Conservation (phyloP, 2,329 filamentous ascomycete genomes). For the Epichloe aotearoae region DNA sequence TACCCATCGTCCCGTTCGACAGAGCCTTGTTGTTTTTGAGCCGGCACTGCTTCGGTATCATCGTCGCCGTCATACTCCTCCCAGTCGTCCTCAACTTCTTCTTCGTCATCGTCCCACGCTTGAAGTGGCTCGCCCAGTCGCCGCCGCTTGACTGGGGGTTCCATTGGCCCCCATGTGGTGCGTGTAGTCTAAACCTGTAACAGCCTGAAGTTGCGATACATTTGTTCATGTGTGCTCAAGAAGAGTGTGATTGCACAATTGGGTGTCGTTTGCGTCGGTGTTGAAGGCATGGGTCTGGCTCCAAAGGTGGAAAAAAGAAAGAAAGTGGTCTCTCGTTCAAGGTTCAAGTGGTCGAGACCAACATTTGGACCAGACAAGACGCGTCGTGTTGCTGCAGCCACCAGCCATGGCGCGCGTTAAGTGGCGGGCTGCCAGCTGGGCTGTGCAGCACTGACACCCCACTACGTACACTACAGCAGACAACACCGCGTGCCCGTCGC, state of each 20-base stretch:
- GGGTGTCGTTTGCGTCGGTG: neutral
- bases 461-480: too few species aligned
- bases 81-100: slow-evolving; percentile 1
- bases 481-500: neutral
- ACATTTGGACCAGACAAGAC: neutral
- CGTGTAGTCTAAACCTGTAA: neutral
- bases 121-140: slow-evolving; percentile 34
- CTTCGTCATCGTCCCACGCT: slow-evolving; percentile 6
- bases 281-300: neutral
- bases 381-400: slow-evolving; percentile 6
- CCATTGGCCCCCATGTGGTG: slow-evolving; percentile 29
- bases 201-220: neutral
- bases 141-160: slow-evolving; percentile 46
- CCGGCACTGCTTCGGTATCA: slow-evolving; percentile 34
- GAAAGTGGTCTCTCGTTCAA: too few species aligned
- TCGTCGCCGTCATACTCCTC: slow-evolving; percentile 19
- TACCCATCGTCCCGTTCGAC: slow-evolving; percentile 37
- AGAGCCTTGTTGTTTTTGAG: slow-evolving; percentile 33
- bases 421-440: neutral
- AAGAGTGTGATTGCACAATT: neutral
- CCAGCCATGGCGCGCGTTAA: slow-evolving; percentile 1
- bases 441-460: neutral
- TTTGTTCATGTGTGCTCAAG: neutral
- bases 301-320: neutral
- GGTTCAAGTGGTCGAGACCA: neutral